Base-by-base conservation (phyloP, 192 early-diverging fungal genomes). In the Piromyces sp. region DNA sequence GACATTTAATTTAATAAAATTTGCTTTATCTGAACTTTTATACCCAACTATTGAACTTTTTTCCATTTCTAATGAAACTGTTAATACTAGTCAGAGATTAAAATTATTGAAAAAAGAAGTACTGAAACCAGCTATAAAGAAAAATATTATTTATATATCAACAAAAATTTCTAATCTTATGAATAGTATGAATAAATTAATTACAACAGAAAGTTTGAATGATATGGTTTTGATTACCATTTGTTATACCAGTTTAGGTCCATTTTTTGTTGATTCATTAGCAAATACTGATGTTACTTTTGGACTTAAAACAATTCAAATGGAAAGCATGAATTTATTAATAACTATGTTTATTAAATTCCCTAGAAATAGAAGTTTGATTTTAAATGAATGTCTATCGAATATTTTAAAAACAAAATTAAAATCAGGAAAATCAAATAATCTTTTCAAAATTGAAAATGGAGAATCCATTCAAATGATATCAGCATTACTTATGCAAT, bases 401-500 rank as follows among this genome's bases (percentile, higher is more conserved):
- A 68, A 68, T 68, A 68, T 68, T 68, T 68, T 68, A 68, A 68
- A 68, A 68, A 68, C 51, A 28, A 68, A 68, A 68, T 7, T 68
- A 11, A 68, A 68, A 68, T 68, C 51, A 26, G 51, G 51, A 11
- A 68, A 68, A 68, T 68, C 51, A n/a, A 68, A 68, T 68, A 68
- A 68, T 68, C 51, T 68, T n/a, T 86, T 58, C 78, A 86, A 82
- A 42, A 84, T 92, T 22, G 81, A 88, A 26, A 89, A 92, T 79
- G 93, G 91, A 37, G 89, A 87, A 83, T 86, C 90, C 0, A 91
- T 95, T 22, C 93, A 93, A 86, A 89, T 94, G 83, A 87, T 92
- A 2, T 88, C 89, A 2, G 92, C 94, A 0, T 86, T 96, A 19
- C 80, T 95, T 80, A 85, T 96, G 40, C 90, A 93, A 86, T 83